phyloP scores from a whole-genome alignment of 345 rosid genomes.

The Murraya paniculata region DNA sequence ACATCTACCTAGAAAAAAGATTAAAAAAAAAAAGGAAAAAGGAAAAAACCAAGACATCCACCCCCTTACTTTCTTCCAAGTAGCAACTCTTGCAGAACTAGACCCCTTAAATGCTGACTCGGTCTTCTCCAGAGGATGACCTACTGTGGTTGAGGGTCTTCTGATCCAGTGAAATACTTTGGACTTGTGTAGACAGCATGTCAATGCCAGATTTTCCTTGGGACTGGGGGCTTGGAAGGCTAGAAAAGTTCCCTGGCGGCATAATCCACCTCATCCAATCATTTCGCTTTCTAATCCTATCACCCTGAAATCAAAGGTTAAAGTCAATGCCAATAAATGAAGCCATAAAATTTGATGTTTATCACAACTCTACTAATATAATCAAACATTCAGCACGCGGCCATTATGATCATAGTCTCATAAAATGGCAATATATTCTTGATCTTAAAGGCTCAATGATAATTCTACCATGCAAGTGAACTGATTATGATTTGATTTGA shows the following conservation, averaged over 20 bases:
- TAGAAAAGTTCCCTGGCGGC: conserved; percentile 39
- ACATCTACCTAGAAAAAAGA: not conserved
- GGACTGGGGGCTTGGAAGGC: conserved; percentile 21
- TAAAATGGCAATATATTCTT: not conserved
- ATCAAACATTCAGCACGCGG: not conserved
- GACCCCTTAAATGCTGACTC: not conserved
- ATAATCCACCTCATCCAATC: conserved; percentile 71
- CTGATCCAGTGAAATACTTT: conserved; percentile 38
- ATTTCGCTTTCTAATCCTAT: conserved; percentile 57
- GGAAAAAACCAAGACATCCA: not conserved
- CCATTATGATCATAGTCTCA: not conserved
- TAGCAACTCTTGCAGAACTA: not conserved
- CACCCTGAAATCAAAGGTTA: conserved; percentile 50
- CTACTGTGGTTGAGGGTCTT: conserved; percentile 12
- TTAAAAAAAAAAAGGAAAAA: no score
- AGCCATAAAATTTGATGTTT: not conserved
- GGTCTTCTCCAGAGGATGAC: conserved; percentile 11
- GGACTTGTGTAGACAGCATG: conserved; percentile 23
- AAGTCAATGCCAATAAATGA: not conserved
- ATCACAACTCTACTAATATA: not conserved
- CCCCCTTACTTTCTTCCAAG: not conserved
- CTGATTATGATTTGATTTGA: not conserved
- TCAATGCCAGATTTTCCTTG: conserved; percentile 26
- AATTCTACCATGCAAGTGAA: not conserved
- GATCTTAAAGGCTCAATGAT: not conserved